These are phyloP conservation scores for Penicillium lividum DNA, from an alignment of 495 filamentous ascomycete genomes.

Conservation along the genomic window DNA sequence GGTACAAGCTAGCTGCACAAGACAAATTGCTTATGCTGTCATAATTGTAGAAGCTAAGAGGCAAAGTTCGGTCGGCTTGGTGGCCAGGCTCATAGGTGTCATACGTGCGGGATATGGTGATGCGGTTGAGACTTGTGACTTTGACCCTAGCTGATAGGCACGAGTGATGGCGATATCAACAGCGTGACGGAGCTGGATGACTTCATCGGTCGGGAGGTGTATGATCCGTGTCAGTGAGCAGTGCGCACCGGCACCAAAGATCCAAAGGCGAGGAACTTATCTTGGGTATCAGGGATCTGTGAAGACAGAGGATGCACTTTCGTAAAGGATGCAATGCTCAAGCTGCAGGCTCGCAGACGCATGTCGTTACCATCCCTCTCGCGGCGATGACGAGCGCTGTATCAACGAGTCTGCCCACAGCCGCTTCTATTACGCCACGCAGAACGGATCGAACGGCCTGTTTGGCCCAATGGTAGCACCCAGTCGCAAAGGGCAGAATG, in stretches of 20 bases:
- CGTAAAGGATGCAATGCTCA: too few species aligned
- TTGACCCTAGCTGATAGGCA: neutral
- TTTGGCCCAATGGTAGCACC: too few species aligned
- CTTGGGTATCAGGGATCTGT: neutral
- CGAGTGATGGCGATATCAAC: neutral
- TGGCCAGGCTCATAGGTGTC: neutral
- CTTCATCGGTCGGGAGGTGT: neutral
- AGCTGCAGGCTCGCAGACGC: too few species aligned
- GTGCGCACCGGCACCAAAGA: neutral
- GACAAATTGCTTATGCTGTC: too few species aligned
- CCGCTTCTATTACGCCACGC: too few species aligned
- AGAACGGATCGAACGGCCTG: too few species aligned
- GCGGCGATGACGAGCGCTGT: too few species aligned
- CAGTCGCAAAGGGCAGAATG: neutral
- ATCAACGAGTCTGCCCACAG: too few species aligned
- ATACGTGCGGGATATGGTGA: constrained; percentile 1
- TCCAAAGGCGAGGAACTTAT: neutral
- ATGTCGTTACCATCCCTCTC: too few species aligned
- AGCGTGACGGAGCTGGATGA: neutral
- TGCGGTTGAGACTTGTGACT: neutral
- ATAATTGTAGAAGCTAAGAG: too few species aligned
- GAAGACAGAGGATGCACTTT: neutral
- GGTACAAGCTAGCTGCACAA: too few species aligned
- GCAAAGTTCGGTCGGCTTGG: neutral
- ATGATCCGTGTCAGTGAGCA: neutral